These are phyloP conservation scores for Vanrija sp. DNA, from an alignment of 1,284 basidiomycete genomes.

Conservation along the genomic window DNA sequence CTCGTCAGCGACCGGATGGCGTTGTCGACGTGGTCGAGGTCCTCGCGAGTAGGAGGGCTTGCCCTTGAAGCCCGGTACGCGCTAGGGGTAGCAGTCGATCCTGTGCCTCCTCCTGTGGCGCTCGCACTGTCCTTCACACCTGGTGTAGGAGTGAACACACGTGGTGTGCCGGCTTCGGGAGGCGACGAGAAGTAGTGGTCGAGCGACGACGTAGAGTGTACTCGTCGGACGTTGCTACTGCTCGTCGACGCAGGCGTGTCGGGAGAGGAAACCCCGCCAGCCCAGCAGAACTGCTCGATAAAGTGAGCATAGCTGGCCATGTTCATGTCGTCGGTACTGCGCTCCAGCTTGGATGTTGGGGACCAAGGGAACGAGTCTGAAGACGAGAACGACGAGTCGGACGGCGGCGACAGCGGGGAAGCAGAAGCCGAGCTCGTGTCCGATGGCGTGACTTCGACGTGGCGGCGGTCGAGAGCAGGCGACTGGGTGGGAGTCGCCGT, in stretches of 20 bases:
- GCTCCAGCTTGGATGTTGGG: slow-evolving; percentile 22
- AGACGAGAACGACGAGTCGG: slow-evolving; percentile 27
- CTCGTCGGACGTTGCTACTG: background rate
- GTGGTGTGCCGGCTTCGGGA: slow-evolving; percentile 12
- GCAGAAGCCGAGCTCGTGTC: slow-evolving; percentile 28
- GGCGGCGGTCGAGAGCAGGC: background rate
- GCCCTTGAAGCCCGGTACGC: background rate
- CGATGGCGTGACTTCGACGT: slow-evolving; percentile 1
- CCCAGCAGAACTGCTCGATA: slow-evolving; percentile 44
- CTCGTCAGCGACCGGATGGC: slow-evolving; percentile 16
- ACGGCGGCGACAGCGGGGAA: slow-evolving; percentile 8
- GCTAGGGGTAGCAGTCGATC: slow-evolving; percentile 30
- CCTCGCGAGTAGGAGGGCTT: slow-evolving; percentile 15
- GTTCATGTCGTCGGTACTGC: slow-evolving; percentile 21
- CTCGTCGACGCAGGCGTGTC: too few relatives aligned
- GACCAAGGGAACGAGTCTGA: slow-evolving; percentile 33
- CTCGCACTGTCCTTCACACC: slow-evolving; percentile 7
- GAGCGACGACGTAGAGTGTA: slow-evolving; percentile 34
- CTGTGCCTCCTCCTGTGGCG: slow-evolving; percentile 3
- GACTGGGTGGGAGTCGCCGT: slow-evolving; percentile 16
- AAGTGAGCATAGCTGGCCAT: slow-evolving; percentile 42
- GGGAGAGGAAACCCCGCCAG: slow-evolving; percentile 3
- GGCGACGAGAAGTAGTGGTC: slow-evolving; percentile 38
- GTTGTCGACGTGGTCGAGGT: slow-evolving; percentile 23
- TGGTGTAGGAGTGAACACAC: slow-evolving; percentile 11